Conservation (phyloP, 2,329 filamentous ascomycete genomes). For the Botrytis medusae region DNA sequence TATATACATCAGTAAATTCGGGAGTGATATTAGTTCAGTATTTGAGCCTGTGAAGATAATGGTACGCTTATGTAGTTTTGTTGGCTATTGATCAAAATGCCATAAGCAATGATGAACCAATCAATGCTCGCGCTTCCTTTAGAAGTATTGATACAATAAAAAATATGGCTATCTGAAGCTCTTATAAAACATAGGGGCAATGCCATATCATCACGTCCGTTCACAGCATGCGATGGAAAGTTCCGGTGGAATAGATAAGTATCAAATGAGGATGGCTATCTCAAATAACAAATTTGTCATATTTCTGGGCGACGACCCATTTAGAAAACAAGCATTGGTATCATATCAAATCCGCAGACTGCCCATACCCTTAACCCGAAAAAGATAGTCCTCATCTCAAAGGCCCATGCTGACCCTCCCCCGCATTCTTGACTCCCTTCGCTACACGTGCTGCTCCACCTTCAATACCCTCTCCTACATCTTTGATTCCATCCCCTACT, state of each 20-base stretch:
- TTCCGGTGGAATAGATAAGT: neutral
- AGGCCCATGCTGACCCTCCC: slow-evolving; percentile 28
- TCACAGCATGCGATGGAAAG: neutral
- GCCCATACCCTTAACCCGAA: neutral
- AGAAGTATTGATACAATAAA: neutral
- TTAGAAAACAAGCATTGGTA: neutral
- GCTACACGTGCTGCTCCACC: slow-evolving; percentile 31
- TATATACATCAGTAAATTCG: neutral
- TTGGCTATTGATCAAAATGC: neutral
- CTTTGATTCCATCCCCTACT: slow-evolving; percentile 33
- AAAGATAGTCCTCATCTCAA: neutral
- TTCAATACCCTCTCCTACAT: slow-evolving; percentile 32
- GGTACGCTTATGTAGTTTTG: neutral
- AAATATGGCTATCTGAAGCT: too few relatives aligned
- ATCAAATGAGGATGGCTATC: neutral
- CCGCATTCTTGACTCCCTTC: slow-evolving; percentile 32
- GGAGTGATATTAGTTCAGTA: neutral
- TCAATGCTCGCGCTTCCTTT: neutral
- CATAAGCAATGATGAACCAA: neutral
- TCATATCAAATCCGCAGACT: neutral
- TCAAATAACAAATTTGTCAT: neutral
- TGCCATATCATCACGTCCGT: neutral
- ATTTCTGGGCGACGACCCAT: neutral
- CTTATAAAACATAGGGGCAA: neutral
- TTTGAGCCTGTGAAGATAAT: neutral